Evolutionary conservation across 2,329 filamentous ascomycete genomes (phyloP), one percentile per base, ranked within the genome.

Genomic region (Paecilomyces sp.): DNA sequence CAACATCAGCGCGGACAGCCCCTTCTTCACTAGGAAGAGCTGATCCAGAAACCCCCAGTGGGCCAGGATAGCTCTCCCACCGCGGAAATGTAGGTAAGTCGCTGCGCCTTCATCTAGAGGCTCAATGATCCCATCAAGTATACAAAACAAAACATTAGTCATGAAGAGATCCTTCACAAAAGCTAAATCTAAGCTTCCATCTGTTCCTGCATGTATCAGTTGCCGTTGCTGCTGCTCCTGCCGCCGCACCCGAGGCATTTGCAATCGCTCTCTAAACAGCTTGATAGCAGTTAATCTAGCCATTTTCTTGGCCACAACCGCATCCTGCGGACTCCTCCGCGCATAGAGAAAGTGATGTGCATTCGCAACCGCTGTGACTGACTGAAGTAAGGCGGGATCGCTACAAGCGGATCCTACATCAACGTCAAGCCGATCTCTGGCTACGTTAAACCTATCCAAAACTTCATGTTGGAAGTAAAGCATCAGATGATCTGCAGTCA

Each of bases 101-200:
- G 74, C 75, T 0, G 71, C 67, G 0, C 67, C 69, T 5, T 71
- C 65, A 8, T 69, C 65, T n/a, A 62, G 58, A 15, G 67, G 67
- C n/a, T 76, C 74, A 2, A 77, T 67, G 41, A 75, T 74, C 1
- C 75, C 75, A 28, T 77, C 75, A 22, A 76, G 67, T 7, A 80
- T 77, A 60, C 78, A 78, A 0, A 80, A 71, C 0, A 80, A 63
- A 1, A 80, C 67, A 25, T 79, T 78, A 2, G 76, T 76, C 25
- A 79, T 74, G 0, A 80, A 70, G 1, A 79, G 61, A 2, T 74
- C 71, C 0, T 70, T 69, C 9, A 72, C 69, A 1, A 70, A 63
- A 47, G 41, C n/a, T 18, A 18, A 18, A 22, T 47, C 41, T 18
- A 47, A n/a, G 15, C 18, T 5, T 9, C 41, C 18, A 11, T 47